Conservation (phyloP, 208 protist genomes). For the Acanthamoeba lugdunensis region DNA sequence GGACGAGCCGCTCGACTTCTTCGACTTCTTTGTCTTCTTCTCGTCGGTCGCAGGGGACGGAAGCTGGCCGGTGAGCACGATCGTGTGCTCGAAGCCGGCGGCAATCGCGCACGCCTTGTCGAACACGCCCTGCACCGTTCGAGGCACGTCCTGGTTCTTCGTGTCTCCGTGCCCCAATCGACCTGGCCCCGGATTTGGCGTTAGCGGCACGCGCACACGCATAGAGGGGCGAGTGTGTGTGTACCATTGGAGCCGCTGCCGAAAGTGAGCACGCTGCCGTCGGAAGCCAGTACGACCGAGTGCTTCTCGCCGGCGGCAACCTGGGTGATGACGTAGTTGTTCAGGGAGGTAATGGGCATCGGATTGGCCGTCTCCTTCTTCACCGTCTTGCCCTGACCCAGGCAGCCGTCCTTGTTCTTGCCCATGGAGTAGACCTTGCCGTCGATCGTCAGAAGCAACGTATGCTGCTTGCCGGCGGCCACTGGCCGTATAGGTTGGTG, state of each 20-base stretch:
- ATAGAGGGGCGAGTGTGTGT: background rate
- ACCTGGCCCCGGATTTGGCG: background rate
- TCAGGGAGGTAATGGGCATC: background rate
- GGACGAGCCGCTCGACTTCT: background rate
- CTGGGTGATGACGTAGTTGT: background rate
- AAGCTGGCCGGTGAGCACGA: background rate
- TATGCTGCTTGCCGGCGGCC: conserved; percentile 45
- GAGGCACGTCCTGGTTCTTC: conserved; percentile 23
- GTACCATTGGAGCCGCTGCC: conserved; percentile 26
- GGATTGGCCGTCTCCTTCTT: conserved; percentile 43
- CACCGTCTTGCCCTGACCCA: conserved; percentile 38
- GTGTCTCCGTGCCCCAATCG: conserved; percentile 2
- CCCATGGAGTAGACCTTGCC: conserved; percentile 63
- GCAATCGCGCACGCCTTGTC: conserved; percentile 13
- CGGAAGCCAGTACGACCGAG: background rate
- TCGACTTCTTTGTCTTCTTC: background rate
- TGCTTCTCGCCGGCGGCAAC: conserved; percentile 45
- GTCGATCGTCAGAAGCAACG: conserved; percentile 34
- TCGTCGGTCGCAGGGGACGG: background rate
- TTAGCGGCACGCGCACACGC: background rate
- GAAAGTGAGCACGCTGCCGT: conserved; percentile 20
- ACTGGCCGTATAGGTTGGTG: background rate
- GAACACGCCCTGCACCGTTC: conserved; percentile 36
- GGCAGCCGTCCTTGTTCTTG: conserved; percentile 53
- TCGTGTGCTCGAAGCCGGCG: conserved; percentile 31